Conservation (phyloP, 1,139 yeast genomes). For the Yamadazyma mexicana region DNA sequence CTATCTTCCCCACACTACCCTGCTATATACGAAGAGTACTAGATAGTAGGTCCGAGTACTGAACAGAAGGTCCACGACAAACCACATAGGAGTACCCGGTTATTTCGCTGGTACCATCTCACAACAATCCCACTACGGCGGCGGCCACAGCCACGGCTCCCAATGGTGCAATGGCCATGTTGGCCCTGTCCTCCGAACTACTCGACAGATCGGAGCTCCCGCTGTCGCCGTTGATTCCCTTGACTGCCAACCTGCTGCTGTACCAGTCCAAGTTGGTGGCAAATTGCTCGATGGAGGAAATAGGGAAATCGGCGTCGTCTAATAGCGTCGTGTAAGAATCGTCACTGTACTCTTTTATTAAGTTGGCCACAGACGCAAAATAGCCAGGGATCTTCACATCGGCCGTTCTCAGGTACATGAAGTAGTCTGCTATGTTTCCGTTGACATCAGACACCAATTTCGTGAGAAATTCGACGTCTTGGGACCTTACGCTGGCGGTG, state of each 20-base stretch:
- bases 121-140: constrained; percentile 10
- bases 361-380: constrained; percentile 22
- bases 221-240: constrained; percentile 10
- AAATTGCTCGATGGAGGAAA: constrained; percentile 24
- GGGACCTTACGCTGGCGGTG: constrained; percentile 1
- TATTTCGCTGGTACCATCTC: background rate
- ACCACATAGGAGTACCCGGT: no score
- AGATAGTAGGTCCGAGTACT: no score
- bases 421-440: constrained; percentile 22
- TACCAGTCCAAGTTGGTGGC: constrained; percentile 42
- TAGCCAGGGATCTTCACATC: constrained; percentile 22
- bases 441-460: constrained; percentile 28
- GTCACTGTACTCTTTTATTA: constrained; percentile 25
- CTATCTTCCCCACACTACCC: background rate
- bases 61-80: no score
- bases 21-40: no score
- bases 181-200: constrained; percentile 6
- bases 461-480: constrained; percentile 27
- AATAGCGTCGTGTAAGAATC: constrained; percentile 38
- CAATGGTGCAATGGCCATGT: constrained; percentile 7
- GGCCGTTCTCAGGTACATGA: constrained; percentile 24
- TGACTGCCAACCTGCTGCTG: constrained; percentile 17
- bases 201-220: no score
- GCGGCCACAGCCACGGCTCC: constrained; percentile 9
- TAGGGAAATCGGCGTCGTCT: constrained; percentile 18